Conservation (phyloP, 2,329 filamentous ascomycete species). For the Aureobasidium leucospermi region DNA sequence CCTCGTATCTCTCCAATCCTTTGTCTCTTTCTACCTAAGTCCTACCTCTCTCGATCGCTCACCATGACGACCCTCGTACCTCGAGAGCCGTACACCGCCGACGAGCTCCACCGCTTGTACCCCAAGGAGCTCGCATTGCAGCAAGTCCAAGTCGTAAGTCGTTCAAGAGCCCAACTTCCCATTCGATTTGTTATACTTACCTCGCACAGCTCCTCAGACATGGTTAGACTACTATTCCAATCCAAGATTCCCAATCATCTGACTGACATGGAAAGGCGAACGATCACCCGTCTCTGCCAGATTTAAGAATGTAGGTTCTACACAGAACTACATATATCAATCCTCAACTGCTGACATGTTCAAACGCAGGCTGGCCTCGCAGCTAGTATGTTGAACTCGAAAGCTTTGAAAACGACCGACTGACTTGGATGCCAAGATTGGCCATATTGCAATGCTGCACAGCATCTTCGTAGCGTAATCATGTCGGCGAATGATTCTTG, state of each 20-base stretch:
- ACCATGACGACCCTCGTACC: constrained; percentile 73
- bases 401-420: background rate
- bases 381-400: constrained; percentile 32
- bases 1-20: background rate
- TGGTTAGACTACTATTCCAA: constrained; percentile 16
- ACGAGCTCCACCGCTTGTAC: constrained; percentile 76
- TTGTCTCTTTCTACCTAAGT: background rate
- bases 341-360: background rate
- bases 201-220: constrained; percentile 23
- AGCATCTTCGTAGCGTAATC: constrained; percentile 59
- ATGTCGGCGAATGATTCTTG: constrained; percentile 49
- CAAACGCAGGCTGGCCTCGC: constrained; percentile 40
- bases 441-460: constrained; percentile 81
- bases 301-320: constrained; percentile 69
- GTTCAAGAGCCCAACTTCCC: background rate
- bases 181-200: background rate
- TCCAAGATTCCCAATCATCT: background rate
- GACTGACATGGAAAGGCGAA: constrained; percentile 37
- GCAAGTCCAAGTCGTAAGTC: constrained; percentile 71
- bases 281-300: constrained; percentile 81
- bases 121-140: constrained; percentile 73
- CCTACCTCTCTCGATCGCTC: background rate
- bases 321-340: background rate
- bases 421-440: constrained; percentile 47
- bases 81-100: constrained; percentile 66